Conservation (phyloP, 2,329 filamentous ascomycete species). For the Boeremia exigua region DNA sequence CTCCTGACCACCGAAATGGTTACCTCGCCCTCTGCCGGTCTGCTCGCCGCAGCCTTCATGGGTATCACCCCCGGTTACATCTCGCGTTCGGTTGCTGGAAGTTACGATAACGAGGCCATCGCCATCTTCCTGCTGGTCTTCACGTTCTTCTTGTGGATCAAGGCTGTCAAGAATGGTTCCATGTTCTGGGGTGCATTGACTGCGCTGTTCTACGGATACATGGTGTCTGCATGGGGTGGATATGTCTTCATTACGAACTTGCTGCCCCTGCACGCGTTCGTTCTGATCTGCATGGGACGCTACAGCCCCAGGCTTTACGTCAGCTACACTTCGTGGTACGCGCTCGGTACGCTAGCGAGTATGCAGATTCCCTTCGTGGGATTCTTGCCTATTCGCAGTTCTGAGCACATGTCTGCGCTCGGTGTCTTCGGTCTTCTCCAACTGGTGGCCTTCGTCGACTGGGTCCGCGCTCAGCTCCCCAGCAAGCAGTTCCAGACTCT, state of each 20-base stretch:
- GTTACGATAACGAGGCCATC: constrained; percentile 99
- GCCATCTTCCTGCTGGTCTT: constrained; percentile 98
- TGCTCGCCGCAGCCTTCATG: constrained; percentile 95
- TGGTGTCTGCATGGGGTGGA: constrained; percentile 99
- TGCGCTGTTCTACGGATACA: constrained; percentile 98
- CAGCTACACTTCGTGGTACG: constrained; percentile 98
- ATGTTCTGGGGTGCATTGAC: constrained; percentile 96
- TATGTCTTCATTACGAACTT: constrained; percentile 99
- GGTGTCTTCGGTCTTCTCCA: constrained; percentile 96
- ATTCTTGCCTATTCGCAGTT: constrained; percentile 93
- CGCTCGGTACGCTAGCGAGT: constrained; percentile 90
- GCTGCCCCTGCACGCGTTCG: constrained; percentile 91
- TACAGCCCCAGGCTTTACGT: constrained; percentile 95
- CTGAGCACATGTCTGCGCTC: constrained; percentile 97
- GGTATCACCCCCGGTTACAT: constrained; percentile 98
- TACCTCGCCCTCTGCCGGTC: constrained; percentile 89
- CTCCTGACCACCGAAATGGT: constrained; percentile 98
- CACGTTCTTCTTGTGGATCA: constrained; percentile 99
- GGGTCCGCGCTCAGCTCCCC: constrained; percentile 84
- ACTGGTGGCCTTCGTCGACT: constrained; percentile 90
- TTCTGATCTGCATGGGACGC: constrained; percentile 93
- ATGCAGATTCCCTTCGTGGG: constrained; percentile 99
- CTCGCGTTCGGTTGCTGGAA: constrained; percentile 94
- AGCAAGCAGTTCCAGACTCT: constrained; percentile 94
- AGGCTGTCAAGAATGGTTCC: constrained; percentile 94